Base-by-base conservation (phyloP, 2,329 filamentous ascomycete genomes). In the Colletotrichum horii region DNA sequence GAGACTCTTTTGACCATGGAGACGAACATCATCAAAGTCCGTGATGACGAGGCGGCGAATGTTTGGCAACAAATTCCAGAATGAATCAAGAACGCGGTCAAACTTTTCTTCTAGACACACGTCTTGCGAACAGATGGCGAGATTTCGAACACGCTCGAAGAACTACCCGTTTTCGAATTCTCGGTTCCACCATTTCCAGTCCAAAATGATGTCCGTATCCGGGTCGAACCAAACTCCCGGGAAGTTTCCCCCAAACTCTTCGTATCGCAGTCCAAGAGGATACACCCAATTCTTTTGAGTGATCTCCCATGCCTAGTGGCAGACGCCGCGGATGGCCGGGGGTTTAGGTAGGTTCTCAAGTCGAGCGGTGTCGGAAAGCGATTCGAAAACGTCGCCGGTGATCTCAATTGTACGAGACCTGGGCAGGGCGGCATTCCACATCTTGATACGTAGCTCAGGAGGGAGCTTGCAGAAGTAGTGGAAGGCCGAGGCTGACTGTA, bases 361-460 rank as follows among this genome's bases (percentile, higher is more conserved):
- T 52, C 43, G n/a, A 11, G n/a, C 43, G 43, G 43, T 52, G 6
- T 52, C 43, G 43, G 43, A 52, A 22, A 52, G n/a, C 43, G 32
- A 5, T 34, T 14, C 11, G 32, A 52, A n/a, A 52, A 52, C 43
- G n/a, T 52, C 43, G 8, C 62, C 61, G 16, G 56, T 62, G 5
- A 76, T 9, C 28, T 76, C 74, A 8, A 77, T 73, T 6, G 70
- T 60, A 11, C 76, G 60, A n/a, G 60, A 22, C 15, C 48, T n/a
- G 4, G 71, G 76, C 8, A 77, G 68, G 9, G 75, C 75, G 22
- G 70, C 30, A 62, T 76, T 77, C 76, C 76, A 78, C 22, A 78
- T 78, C 62, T 69, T 75, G 38, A 70, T 77, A 9, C 76, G 76
- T 15, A 78, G 70, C 66, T 78, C 76, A 22, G 61, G 22, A 3